These are phyloP conservation scores for Penicillium diatomitis DNA, from an alignment of 495 filamentous ascomycete species.

Conservation along the genomic window DNA sequence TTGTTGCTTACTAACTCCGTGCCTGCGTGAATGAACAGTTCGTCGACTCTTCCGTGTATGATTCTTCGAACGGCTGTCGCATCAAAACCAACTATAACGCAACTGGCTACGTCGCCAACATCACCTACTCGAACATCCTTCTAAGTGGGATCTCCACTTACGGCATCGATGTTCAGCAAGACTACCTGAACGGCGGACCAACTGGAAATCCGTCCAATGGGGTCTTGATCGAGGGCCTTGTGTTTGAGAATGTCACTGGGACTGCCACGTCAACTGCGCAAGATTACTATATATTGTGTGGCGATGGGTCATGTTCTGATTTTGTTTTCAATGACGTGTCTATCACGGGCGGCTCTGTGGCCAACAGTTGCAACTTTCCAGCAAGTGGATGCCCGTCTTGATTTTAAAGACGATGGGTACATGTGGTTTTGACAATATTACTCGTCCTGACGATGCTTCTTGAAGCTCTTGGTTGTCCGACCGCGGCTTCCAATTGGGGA, in stretches of 20 bases:
- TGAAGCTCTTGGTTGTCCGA: too few species aligned
- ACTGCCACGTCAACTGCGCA: slow-evolving; percentile 11
- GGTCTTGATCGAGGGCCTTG: slow-evolving; percentile 49
- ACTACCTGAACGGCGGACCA: slow-evolving; percentile 53
- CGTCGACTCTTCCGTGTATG: neutral
- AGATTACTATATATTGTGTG: slow-evolving; percentile 1
- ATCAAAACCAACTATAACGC: slow-evolving; percentile 53
- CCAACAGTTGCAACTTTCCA: neutral
- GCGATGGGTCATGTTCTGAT: neutral
- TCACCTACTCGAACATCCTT: slow-evolving; percentile 51
- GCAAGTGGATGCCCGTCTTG: neutral
- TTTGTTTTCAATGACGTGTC: neutral
- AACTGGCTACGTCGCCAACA: slow-evolving; percentile 44
- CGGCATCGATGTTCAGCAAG: slow-evolving; percentile 59
- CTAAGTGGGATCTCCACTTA: slow-evolving; percentile 48
- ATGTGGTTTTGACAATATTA: too few species aligned
- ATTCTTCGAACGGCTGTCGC: slow-evolving; percentile 16
- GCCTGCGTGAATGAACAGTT: neutral
- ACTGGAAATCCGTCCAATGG: slow-evolving; percentile 50
- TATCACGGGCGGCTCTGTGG: neutral
- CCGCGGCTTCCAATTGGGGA: too few species aligned
- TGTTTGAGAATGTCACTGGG: slow-evolving; percentile 5
- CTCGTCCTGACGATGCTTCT: too few species aligned
- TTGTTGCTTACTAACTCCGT: neutral
- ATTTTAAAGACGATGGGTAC: neutral